Percentiles rank a stretch among this genome's conserved stretches.
Evolutionary conservation across 2,329 filamentous ascomycete genomes (phyloP).

Genomic region (Dactylonectria macrodidyma): DNA sequence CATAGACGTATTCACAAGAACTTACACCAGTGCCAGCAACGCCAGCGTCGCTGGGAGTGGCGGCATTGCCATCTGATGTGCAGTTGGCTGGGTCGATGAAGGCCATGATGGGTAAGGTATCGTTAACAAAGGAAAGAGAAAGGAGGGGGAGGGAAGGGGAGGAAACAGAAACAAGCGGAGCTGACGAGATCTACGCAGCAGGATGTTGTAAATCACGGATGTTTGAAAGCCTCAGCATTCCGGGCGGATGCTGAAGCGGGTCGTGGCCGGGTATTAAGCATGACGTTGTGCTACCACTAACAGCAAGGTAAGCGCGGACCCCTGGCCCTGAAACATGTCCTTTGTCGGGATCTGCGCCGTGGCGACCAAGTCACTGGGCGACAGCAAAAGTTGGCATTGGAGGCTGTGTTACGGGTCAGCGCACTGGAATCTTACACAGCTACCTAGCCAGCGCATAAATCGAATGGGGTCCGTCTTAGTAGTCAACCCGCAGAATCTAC

Average conservation of each 20-base stretch:
- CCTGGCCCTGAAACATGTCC: slow-evolving; percentile 45
- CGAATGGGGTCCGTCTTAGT: background rate
- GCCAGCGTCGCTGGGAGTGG: slow-evolving; percentile 68
- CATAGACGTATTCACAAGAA: slow-evolving; percentile 48
- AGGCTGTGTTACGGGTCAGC: slow-evolving; percentile 41
- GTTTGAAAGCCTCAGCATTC: slow-evolving; percentile 32
- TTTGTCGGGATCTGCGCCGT: slow-evolving; percentile 39
- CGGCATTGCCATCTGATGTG: slow-evolving; percentile 66
- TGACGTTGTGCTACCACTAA: slow-evolving; percentile 40
- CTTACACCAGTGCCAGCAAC: slow-evolving; percentile 66
- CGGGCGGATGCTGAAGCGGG: slow-evolving; percentile 28
- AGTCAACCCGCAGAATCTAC: background rate
- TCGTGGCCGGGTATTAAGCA: slow-evolving; percentile 35
- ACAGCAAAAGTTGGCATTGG: slow-evolving; percentile 40
- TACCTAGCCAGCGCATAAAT: slow-evolving; percentile 39
- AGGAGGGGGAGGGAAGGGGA: too few species aligned
- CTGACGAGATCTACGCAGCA: background rate
- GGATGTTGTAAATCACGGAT: slow-evolving; percentile 14
- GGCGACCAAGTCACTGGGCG: slow-evolving; percentile 41
- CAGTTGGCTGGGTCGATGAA: slow-evolving; percentile 72
- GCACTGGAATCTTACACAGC: slow-evolving; percentile 13
- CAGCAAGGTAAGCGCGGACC: slow-evolving; percentile 42
- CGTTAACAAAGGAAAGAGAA: slow-evolving; percentile 1
- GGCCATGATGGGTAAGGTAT: slow-evolving; percentile 61
- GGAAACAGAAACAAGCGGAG: background rate